These are phyloP conservation scores for Chrysoporthe deuterocubensis DNA, from an alignment of 2,329 filamentous ascomycete species.

Conservation along the genomic window DNA sequence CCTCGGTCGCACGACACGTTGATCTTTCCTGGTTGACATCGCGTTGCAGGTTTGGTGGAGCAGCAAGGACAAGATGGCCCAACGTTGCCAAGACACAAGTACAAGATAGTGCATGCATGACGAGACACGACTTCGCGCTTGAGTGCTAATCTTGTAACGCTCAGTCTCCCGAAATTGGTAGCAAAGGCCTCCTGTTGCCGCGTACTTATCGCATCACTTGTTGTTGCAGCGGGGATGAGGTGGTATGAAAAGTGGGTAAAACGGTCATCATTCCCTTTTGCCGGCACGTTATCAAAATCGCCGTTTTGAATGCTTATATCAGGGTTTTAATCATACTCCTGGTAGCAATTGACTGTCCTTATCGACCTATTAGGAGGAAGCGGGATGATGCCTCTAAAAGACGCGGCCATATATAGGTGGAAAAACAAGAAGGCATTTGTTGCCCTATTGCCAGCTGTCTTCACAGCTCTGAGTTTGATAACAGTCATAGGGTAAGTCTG, in stretches of 20 bases:
- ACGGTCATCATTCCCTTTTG: no score
- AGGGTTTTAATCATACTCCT: no score
- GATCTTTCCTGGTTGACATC: conserved; percentile 3
- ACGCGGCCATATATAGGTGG: conserved; percentile 1
- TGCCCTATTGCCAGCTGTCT: conserved; percentile 4
- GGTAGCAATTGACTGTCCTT: not conserved
- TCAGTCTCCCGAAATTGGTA: not conserved
- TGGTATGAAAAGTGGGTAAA: no score
- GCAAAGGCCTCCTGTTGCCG: no score
- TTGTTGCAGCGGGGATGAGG: no score
- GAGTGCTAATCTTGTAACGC: no score
- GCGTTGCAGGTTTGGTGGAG: conserved; percentile 4
- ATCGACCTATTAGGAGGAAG: conserved; percentile 1
- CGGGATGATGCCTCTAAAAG: not conserved
- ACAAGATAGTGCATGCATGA: conserved; percentile 9
- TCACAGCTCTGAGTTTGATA: conserved; percentile 4
- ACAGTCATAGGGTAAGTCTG: not conserved
- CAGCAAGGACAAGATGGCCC: not conserved
- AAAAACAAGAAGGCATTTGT: not conserved
- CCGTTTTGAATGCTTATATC: no score
- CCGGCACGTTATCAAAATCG: no score
- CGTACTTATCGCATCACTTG: no score
- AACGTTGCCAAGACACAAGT: conserved; percentile 5
- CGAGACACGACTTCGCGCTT: not conserved
- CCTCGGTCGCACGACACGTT: conserved; percentile 41